These are phyloP conservation scores for Podospora comata DNA, from an alignment of 495 filamentous ascomycete species.

Conservation along the genomic window DNA sequence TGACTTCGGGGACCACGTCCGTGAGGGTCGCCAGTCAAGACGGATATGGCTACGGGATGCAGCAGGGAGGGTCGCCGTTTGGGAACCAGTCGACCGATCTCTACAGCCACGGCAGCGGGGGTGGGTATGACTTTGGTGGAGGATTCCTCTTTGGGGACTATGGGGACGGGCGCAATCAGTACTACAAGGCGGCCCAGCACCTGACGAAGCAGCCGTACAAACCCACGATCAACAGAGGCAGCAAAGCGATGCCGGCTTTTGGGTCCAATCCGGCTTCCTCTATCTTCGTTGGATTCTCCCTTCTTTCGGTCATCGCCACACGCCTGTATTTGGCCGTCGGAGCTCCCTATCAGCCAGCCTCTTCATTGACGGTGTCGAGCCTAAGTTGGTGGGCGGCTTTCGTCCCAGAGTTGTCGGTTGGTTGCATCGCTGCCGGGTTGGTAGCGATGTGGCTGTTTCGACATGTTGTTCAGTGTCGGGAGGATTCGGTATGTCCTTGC, in stretches of 20 bases:
- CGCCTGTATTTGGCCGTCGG: too few species aligned
- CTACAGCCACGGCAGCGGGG: not conserved
- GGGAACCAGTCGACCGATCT: not conserved
- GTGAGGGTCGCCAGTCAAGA: not conserved
- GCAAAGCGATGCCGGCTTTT: too few species aligned
- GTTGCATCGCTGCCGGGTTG: conserved; percentile 14
- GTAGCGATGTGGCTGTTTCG: conserved; percentile 16
- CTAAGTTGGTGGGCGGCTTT: too few species aligned
- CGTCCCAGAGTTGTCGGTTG: conserved; percentile 13
- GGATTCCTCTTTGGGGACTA: not conserved
- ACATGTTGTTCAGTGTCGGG: conserved; percentile 3
- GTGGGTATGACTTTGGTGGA: not conserved
- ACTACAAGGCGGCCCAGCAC: not conserved
- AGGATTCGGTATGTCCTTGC: not conserved
- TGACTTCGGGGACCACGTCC: not conserved
- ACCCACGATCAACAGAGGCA: not conserved
- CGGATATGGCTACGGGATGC: not conserved
- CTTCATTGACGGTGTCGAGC: too few species aligned
- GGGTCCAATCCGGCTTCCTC: too few species aligned
- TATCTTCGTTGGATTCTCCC: too few species aligned
- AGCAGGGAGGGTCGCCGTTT: not conserved
- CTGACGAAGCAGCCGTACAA: not conserved
- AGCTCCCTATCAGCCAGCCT: too few species aligned
- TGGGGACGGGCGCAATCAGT: not conserved
- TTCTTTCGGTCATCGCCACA: too few species aligned